Conservation (phyloP, 2,329 filamentous ascomycete species). For the Talaromyces sp. region DNA sequence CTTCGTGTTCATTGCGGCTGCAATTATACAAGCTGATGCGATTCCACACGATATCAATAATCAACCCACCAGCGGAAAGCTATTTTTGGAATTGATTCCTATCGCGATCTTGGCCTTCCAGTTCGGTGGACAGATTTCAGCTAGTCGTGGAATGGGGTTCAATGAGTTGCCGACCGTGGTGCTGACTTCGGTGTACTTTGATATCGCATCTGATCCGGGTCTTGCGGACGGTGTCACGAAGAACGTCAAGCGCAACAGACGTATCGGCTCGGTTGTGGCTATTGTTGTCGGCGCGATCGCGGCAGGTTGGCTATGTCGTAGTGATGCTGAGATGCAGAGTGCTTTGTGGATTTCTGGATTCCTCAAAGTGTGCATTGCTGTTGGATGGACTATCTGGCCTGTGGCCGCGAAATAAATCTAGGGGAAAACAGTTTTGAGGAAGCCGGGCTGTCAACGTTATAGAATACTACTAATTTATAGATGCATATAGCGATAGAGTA, state of each 20-base stretch:
- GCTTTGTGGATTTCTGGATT: conserved; percentile 44
- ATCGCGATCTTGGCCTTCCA: conserved; percentile 45
- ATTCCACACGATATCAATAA: conserved; percentile 34
- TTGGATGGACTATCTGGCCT: conserved; percentile 41
- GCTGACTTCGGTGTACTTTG: conserved; percentile 46
- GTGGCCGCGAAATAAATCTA: neutral
- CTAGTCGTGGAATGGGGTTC: conserved; percentile 40
- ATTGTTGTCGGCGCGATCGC: conserved; percentile 41
- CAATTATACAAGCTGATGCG: conserved; percentile 37
- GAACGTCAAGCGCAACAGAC: conserved; percentile 40
- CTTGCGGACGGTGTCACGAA: conserved; percentile 32
- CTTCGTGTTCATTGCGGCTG: conserved; percentile 40
- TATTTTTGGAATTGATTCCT: conserved; percentile 43
- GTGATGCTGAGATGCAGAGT: conserved; percentile 41
- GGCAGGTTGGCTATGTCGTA: conserved; percentile 44
- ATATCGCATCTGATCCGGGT: conserved; percentile 43
- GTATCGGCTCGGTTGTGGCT: conserved; percentile 37
- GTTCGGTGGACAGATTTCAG: conserved; percentile 44
- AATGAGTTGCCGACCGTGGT: conserved; percentile 48
- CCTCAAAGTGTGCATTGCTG: conserved; percentile 37
- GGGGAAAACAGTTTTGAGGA: neutral
- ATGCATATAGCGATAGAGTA: neutral
- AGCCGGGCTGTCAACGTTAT: neutral
- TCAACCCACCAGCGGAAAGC: conserved; percentile 24
- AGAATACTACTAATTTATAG: neutral